A percentile compares a stretch with the other conserved stretches of the same genome.
Evolutionary conservation across 225 moss, liverwort and hornwort species (phyloP).

Genomic region (Ulota crispa): DNA sequence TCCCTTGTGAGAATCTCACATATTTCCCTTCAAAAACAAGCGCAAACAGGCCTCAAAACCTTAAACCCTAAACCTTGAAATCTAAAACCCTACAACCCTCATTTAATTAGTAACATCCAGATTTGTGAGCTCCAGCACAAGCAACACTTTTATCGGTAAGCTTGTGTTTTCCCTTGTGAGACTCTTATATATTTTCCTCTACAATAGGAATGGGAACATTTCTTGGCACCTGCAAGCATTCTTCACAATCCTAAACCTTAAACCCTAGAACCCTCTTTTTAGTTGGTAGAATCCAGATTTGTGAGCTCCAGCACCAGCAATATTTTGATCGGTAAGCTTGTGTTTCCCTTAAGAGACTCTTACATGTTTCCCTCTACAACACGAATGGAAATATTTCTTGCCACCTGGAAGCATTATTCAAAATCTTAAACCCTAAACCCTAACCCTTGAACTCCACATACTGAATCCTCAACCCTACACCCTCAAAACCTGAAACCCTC

Average conservation of each 20-base stretch:
- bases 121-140: background rate
- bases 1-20: conserved; percentile 48
- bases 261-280: background rate
- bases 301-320: background rate
- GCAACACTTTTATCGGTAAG: background rate
- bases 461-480: too few species aligned
- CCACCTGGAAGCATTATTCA: conserved; percentile 5
- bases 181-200: conserved; percentile 65
- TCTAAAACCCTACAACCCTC: background rate
- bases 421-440: conserved; percentile 10
- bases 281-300: background rate
- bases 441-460: background rate
- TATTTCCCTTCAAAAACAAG: conserved; percentile 65
- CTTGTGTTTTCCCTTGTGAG: conserved; percentile 16
- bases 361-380: conserved; percentile 63
- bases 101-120: background rate
- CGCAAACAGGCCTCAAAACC: conserved; percentile 20
- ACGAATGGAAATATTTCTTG: conserved; percentile 13
- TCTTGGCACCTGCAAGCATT: too few species aligned
- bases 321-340: background rate
- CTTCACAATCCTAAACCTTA: background rate
- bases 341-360: conserved; percentile 23
- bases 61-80: background rate
- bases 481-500: background rate
- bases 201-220: background rate